Evolutionary conservation across 352 stramenopile species (phyloP), one percentile per base, ranked within the genome.

Genomic region (Pythium angustatum): DNA sequence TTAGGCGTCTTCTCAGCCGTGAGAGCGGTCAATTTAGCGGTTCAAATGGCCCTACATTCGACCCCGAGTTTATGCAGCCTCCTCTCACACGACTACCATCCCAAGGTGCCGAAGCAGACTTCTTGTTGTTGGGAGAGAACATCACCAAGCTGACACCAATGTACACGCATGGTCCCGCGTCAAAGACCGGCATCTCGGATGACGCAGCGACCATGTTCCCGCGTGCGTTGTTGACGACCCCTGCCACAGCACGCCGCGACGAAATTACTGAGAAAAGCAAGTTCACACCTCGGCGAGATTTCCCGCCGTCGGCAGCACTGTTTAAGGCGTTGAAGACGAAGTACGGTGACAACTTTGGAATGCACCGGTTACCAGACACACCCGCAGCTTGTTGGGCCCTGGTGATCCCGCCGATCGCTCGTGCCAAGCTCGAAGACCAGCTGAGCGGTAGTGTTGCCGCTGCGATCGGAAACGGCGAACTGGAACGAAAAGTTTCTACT

Each of bases 241-340:
- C 73, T 19, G 75, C 81, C 21, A 90, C 78, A 33, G 78, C 85
- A 8, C 71, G 77, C 4, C 84, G 81, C 12, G 83, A 91, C 31
- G 79, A 90, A 44, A 88, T 92, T 40, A 90, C 84, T 2, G 85
- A 92, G 53, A 88, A 79, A 58, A 90, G 80, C 64, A 93, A 93
- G 55, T 90, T 93, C 52, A 90, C 81, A 10, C 81, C 85, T 15
- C 81, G 81, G 43, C 84, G 84, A 19, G 86, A 93, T 55, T 95
- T 95, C 36, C 86, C 86, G 5, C 86, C 86, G 31, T 91, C 86
- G n/a, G 84, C 83, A 5, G 85, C 83, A 11, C 57, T 95, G 40
- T 93, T 93, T 62, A 93, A 95, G 67, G 86, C 86, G 3, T 87
- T 95, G 79, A 87, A 86, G 48, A 83, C 76, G 10, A 91, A 90